phyloP scores from a whole-genome alignment of 129 eudicot species.

The Pittosporum tobira region DNA sequence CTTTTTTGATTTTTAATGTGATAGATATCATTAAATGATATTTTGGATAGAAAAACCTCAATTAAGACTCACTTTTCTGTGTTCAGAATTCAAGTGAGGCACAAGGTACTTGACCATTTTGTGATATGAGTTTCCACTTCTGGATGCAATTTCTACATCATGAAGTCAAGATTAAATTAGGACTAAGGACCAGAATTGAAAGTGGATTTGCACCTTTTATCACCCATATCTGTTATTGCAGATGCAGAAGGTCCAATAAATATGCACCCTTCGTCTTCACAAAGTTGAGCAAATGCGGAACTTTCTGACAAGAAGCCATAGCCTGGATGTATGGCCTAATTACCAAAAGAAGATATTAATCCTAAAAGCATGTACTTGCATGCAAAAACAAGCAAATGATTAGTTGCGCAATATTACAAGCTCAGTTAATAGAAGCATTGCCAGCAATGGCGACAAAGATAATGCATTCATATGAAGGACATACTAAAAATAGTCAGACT shows the following conservation, averaged over 20 bases:
- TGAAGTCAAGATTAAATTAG: not conserved
- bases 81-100: not conserved
- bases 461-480: not conserved
- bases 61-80: no score
- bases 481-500: not conserved
- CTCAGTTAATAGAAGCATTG: not conserved
- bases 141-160: not conserved
- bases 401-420: constrained; percentile 2
- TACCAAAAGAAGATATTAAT: constrained; percentile 41
- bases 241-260: constrained; percentile 99
- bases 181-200: constrained; percentile 9
- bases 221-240: constrained; percentile 98
- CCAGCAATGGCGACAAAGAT: not conserved
- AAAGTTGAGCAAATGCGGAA: constrained; percentile 92
- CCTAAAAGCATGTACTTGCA: constrained; percentile 22
- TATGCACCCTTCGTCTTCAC: constrained; percentile 69
- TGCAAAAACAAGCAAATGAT: constrained; percentile 16
- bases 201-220: constrained; percentile 63
- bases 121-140: not conserved
- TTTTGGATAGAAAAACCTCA: no score
- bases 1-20: no score
- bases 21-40: no score
- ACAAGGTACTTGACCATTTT: not conserved
- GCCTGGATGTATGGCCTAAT: constrained; percentile 99
- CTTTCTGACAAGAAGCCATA: constrained; percentile 96